Base-by-base conservation (phyloP, 306 rosid species). In the Cicer pinnatifidum region DNA sequence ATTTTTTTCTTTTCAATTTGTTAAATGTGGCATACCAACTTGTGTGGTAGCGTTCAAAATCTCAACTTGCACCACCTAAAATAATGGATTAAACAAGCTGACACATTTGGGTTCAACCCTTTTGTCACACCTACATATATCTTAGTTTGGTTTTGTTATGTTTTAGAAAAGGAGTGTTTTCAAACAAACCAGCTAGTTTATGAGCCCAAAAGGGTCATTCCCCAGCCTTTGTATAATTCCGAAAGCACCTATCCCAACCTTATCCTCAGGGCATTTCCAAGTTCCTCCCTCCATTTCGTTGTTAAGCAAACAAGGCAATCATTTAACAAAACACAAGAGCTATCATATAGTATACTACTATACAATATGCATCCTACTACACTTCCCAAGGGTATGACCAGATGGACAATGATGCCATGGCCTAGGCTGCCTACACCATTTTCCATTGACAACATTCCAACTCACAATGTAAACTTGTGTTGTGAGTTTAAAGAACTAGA, bases 371-470 rank as follows among this genome's bases (percentile, higher is more conserved):
- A 73, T 39, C 80, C 2, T 16, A 45, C 48, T 0, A 52, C 63
- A 64, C 73, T 39, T 69, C 38, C 41, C 66, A 59, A 75, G 38
- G 53, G 9, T 71, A 52, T 56, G 47, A 50, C 46, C 52, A 79
- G 5, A 41, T 64, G 54, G 72, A 48, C 80, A 75, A 40, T 67
- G 61, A 16, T 38, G 39, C 52, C 77, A 59, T 43, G 69, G 13
- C 80, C 72, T 2, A 61, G 73, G 82, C 44, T 78, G 11, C 75
- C 65, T 8, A 16, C 20, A 41, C 47, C 82, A 62, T 61, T 75
- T 71, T 72, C 78, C 54, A 3, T n/a, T 12, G 70, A 9, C 35
- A 53, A 28, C 51, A 64, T 64, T 46, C 45, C 37, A 57, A 3
- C 39, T 46, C 46, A 73, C 53, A 54, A 13, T 41, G 56, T 38